These are phyloP conservation scores for Trichophaea hybrida DNA, from an alignment of 2,329 filamentous ascomycete species.

Conservation along the genomic window DNA sequence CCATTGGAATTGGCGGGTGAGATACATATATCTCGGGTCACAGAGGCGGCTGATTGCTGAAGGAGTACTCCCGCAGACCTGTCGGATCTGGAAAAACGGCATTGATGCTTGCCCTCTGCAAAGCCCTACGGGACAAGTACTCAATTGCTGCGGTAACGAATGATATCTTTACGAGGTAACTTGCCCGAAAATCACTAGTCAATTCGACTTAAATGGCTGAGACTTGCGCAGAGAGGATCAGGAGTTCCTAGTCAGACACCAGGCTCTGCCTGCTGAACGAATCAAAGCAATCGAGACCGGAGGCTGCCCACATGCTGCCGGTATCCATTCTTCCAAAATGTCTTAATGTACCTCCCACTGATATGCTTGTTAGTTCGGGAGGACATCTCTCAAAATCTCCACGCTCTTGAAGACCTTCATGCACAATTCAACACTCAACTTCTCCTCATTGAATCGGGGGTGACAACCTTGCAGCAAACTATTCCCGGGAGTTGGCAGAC, in stretches of 20 bases:
- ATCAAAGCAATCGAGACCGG: slow-evolving; percentile 96
- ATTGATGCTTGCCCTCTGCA: slow-evolving; percentile 86
- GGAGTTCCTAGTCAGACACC: slow-evolving; percentile 83
- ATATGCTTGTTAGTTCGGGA: slow-evolving; percentile 52
- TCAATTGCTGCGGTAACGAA: slow-evolving; percentile 93
- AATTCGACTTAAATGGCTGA: not conserved
- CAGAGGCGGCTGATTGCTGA: not conserved
- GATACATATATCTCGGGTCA: not conserved
- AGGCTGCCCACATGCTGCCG: slow-evolving; percentile 84
- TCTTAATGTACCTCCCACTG: not conserved
- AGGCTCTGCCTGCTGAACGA: slow-evolving; percentile 64
- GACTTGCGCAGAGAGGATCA: slow-evolving; percentile 60
- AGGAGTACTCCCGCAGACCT: slow-evolving; percentile 44
- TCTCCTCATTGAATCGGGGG: slow-evolving; percentile 88
- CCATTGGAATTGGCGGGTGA: slow-evolving; percentile 93
- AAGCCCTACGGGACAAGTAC: slow-evolving; percentile 62
- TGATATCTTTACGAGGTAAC: slow-evolving; percentile 79
- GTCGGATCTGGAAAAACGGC: slow-evolving; percentile 96
- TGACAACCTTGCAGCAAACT: slow-evolving; percentile 95
- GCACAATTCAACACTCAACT: slow-evolving; percentile 64
- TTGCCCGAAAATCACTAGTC: not conserved
- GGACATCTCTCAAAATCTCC: slow-evolving; percentile 87
- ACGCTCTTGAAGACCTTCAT: slow-evolving; percentile 81
- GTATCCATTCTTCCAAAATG: slow-evolving; percentile 2
- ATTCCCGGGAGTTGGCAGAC: slow-evolving; percentile 84